Conservation (phyloP, 176 grass and related monocot species). For the Poa pratensis region DNA sequence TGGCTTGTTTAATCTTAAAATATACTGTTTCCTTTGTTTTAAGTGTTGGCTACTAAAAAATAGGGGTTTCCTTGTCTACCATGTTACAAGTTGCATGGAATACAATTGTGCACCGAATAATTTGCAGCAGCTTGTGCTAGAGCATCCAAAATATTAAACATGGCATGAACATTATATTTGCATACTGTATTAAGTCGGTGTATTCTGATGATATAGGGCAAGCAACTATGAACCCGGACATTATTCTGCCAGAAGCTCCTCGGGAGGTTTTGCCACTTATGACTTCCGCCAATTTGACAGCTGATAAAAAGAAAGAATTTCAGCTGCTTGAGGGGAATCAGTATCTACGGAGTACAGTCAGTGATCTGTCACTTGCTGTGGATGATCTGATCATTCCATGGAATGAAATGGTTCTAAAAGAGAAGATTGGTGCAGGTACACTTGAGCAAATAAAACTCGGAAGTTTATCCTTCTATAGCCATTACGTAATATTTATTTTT, state of each 20-base stretch:
- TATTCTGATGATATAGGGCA: slow-evolving; percentile 46
- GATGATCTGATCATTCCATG: slow-evolving; percentile 89
- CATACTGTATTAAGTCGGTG: not conserved
- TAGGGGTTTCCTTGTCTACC: not conserved
- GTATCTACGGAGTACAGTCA: slow-evolving; percentile 47
- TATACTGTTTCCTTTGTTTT: not conserved
- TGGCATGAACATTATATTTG: not conserved
- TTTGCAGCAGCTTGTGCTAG: slow-evolving; percentile 27
- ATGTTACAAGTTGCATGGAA: slow-evolving; percentile 4
- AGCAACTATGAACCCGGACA: slow-evolving; percentile 32
- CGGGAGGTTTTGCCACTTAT: slow-evolving; percentile 58
- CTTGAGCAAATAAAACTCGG: not conserved
- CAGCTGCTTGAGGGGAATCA: slow-evolving; percentile 53
- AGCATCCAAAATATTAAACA: not conserved
- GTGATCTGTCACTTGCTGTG: slow-evolving; percentile 65
- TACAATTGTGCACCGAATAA: not conserved
- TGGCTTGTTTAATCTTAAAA: slow-evolving; percentile 6
- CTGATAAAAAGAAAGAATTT: slow-evolving; percentile 72
- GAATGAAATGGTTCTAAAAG: slow-evolving; percentile 85
- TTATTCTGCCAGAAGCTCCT: slow-evolving; percentile 48
- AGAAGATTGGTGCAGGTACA: slow-evolving; percentile 98
- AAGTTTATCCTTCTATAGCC: slow-evolving; percentile 17
- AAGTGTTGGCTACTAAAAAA: not conserved
- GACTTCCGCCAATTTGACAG: slow-evolving; percentile 60
- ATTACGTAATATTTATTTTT: not conserved